These are phyloP conservation scores for Aspergillus quadrilineatus DNA, from an alignment of 2,329 filamentous ascomycete species.

Conservation along the genomic window DNA sequence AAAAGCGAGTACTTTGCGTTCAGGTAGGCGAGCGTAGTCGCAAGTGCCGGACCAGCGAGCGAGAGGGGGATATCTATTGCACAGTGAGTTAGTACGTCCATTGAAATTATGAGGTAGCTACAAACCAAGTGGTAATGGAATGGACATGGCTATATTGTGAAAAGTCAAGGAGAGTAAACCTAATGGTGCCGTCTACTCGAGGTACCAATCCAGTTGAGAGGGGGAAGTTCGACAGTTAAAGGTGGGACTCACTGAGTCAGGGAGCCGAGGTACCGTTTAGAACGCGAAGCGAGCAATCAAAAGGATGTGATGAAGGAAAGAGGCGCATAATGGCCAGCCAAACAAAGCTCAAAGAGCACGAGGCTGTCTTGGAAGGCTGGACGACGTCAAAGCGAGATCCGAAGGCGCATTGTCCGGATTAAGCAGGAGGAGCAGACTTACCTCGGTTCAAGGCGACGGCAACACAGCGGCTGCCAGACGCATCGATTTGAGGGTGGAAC, in stretches of 20 bases:
- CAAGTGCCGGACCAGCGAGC: constrained; percentile 59
- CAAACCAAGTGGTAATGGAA: constrained; percentile 9
- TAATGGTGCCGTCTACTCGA: not conserved
- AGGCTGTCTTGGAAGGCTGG: not conserved
- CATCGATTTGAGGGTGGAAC: not conserved
- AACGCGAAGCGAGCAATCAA: not conserved
- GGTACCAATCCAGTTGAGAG: not conserved
- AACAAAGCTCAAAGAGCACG: not conserved
- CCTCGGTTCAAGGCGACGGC: not conserved
- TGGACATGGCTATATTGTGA: constrained; percentile 2
- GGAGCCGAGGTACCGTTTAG: not conserved
- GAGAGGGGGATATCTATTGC: constrained; percentile 37
- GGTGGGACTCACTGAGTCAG: not conserved
- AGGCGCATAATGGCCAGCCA: not conserved
- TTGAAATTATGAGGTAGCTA: not conserved
- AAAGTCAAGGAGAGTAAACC: not conserved
- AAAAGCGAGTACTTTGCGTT: constrained; percentile 68
- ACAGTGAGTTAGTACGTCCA: not conserved
- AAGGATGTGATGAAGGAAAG: not conserved
- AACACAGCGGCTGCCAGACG: not conserved
- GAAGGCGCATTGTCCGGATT: not conserved
- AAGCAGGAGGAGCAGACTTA: not conserved
- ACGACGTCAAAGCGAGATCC: not conserved
- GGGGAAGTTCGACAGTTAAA: constrained; percentile 1
- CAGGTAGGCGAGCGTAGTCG: constrained; percentile 71